Base-by-base conservation (phyloP, 108 stramenopile genomes). In the Chaetoceros muelleri region DNA sequence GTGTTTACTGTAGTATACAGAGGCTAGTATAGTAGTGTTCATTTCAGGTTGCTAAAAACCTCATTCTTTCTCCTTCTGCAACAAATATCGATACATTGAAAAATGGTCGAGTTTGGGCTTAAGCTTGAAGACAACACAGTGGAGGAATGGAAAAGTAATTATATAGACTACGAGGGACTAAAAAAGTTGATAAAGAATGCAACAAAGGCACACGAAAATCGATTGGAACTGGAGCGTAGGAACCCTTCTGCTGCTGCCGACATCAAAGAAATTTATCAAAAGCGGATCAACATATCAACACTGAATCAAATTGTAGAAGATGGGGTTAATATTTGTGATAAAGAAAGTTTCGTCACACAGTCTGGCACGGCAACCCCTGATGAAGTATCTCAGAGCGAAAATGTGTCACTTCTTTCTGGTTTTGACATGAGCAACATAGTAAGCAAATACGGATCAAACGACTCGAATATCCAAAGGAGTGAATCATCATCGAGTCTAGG, bases 41-140 rank as follows among this genome's bases (percentile, higher is more conserved):
- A n/a, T n/a, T n/a, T n/a, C n/a, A n/a, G n/a, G n/a, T n/a, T n/a
- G n/a, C n/a, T n/a, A n/a, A n/a, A n/a, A n/a, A n/a, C n/a, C n/a
- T n/a, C n/a, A n/a, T n/a, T n/a, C n/a, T n/a, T n/a, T n/a, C n/a
- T n/a, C n/a, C n/a, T n/a, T n/a, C n/a, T n/a, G n/a, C n/a, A n/a
- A n/a, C n/a, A n/a, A n/a, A n/a, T n/a, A n/a, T n/a, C n/a, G n/a
- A n/a, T n/a, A n/a, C n/a, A n/a, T n/a, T n/a, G n/a, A 51, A 68
- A 22, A 28, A 87, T 87, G 85, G 85, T 87, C 2, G 85, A 87
- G 64, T 91, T 91, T 44, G 90, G 90, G 24, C 65, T 88, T 26
- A 93, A 87, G 69, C 70, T 93, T 24, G 81, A 88, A 59, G 90
- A 93, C 79, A 93, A 93, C 64, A 86, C 82, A 48, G 85, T 88